These are phyloP conservation scores for Dryas drummondii DNA, from an alignment of 306 rosid species.

Conservation along the genomic window DNA sequence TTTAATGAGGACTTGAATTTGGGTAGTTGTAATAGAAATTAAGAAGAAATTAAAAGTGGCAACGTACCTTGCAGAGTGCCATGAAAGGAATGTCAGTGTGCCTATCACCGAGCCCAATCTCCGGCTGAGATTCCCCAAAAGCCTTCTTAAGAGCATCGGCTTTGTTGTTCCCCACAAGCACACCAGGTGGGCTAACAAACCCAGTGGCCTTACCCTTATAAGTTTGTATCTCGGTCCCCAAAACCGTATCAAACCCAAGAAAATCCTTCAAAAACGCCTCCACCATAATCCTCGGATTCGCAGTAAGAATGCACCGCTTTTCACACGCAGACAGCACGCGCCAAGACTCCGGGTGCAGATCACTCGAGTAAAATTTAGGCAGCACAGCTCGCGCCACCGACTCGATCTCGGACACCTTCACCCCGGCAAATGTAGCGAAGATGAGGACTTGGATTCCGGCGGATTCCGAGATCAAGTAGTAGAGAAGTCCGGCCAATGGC, in stretches of 20 bases:
- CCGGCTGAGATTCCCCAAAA: conserved; percentile 51
- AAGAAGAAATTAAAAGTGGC: not conserved
- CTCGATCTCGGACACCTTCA: conserved; percentile 56
- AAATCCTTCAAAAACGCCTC: conserved; percentile 69
- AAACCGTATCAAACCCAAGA: conserved; percentile 60
- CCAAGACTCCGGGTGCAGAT: conserved; percentile 69
- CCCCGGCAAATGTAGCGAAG: conserved; percentile 58
- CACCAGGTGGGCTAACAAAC: conserved; percentile 46
- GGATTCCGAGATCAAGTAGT: conserved; percentile 66
- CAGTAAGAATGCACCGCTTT: conserved; percentile 58
- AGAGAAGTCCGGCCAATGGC: conserved; percentile 67
- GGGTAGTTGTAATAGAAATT: no score
- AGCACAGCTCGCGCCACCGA: conserved; percentile 73
- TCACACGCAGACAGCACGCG: conserved; percentile 70
- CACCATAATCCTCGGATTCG: conserved; percentile 81
- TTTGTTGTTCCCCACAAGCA: conserved; percentile 65
- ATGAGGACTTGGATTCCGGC: conserved; percentile 71
- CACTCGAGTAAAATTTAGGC: conserved; percentile 66
- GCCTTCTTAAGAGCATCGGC: conserved; percentile 49
- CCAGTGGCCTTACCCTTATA: conserved; percentile 74
- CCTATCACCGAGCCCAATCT: conserved; percentile 80
- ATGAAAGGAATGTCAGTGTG: conserved; percentile 72
- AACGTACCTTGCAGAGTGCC: conserved; percentile 66
- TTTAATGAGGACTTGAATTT: no score
- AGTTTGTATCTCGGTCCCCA: conserved; percentile 62